Evolutionary conservation across 306 rosid species (phyloP), one percentile per base, ranked within the genome.

Genomic region (Gillenia trifoliata): DNA sequence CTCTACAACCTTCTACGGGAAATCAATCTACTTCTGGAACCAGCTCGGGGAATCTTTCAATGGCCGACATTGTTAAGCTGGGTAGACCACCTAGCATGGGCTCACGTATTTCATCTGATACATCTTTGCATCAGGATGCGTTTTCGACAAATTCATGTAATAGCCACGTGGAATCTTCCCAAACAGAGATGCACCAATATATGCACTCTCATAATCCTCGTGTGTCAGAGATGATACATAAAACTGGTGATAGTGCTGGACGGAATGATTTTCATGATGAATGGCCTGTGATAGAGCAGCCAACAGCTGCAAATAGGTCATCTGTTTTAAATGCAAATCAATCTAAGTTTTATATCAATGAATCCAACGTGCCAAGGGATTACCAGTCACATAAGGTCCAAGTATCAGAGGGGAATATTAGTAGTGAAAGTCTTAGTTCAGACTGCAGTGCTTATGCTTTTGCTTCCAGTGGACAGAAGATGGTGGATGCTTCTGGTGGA

Each of bases 41-140:
- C 69, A 82, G 76, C 71, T 84, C 65, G 55, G 89, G 78, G 61
- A 79, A 80, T 75, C 86, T 84, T 82, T 85, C 93, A 62, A 87
- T 85, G 90, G 93, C 90, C 61, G 93, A 91, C 71, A 34, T 91
- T 79, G 89, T 91, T 10, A 87, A 80, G 78, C 75, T 87, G 85
- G 93, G 90, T 60, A 84, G 28, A 60, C 57, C 76, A 10, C 74
- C 68, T 3, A 11, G 71, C 22, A 78, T 71, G 56, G 60, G 49
- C 10, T 79, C 81, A 71, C 78, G 23, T 43, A 31, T 49, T 17
- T 60, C 78, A 65, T 16, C 78, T 41, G 75, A 78, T 41, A 62
- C 31, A 10, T 70, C 70, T 62, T 38, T 25, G 47, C 78, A 80
- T 31, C 83, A 84, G 70, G 88, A 79, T 71, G 75, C 63, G 15